These are phyloP conservation scores for Flammula alnicola DNA, from an alignment of 1,284 basidiomycete species.

Conservation along the genomic window DNA sequence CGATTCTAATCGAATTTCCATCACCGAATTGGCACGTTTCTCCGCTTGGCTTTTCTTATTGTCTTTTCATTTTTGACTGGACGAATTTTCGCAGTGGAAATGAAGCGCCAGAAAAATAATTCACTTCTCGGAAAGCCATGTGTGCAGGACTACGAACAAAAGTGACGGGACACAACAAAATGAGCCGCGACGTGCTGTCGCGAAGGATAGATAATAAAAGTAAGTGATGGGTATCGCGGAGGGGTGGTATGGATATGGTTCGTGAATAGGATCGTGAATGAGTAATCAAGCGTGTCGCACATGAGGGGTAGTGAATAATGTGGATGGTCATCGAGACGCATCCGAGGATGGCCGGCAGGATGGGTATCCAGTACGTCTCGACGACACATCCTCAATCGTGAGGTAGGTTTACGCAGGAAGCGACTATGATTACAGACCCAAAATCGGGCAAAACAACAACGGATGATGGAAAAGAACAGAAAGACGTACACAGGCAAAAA, in stretches of 20 bases:
- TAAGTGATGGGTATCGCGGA: slow-evolving; percentile 32
- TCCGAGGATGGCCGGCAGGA: slow-evolving; percentile 32
- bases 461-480: slow-evolving; percentile 24
- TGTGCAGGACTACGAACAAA: slow-evolving; percentile 26
- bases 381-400: slow-evolving; percentile 34
- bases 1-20: slow-evolving; percentile 25
- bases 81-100: slow-evolving; percentile 20
- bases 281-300: slow-evolving; percentile 34
- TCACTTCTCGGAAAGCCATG: slow-evolving; percentile 23
- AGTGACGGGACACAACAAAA: slow-evolving; percentile 20
- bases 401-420: slow-evolving; percentile 21
- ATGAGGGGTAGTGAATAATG: slow-evolving; percentile 23
- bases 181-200: slow-evolving; percentile 13
- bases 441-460: slow-evolving; percentile 23
- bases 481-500: slow-evolving; percentile 22
- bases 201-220: slow-evolving; percentile 27
- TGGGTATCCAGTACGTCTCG: slow-evolving; percentile 40
- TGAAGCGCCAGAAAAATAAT: slow-evolving; percentile 28
- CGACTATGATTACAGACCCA: slow-evolving; percentile 31
- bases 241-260: slow-evolving; percentile 34
- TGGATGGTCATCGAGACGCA: slow-evolving; percentile 42
- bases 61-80: slow-evolving; percentile 18
- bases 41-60: slow-evolving; percentile 27
- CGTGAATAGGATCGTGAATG: slow-evolving; percentile 33
- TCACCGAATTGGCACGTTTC: slow-evolving; percentile 19